phyloP scores from a whole-genome alignment of 2,329 filamentous ascomycete genomes.

The Bipolaris oryzae region DNA sequence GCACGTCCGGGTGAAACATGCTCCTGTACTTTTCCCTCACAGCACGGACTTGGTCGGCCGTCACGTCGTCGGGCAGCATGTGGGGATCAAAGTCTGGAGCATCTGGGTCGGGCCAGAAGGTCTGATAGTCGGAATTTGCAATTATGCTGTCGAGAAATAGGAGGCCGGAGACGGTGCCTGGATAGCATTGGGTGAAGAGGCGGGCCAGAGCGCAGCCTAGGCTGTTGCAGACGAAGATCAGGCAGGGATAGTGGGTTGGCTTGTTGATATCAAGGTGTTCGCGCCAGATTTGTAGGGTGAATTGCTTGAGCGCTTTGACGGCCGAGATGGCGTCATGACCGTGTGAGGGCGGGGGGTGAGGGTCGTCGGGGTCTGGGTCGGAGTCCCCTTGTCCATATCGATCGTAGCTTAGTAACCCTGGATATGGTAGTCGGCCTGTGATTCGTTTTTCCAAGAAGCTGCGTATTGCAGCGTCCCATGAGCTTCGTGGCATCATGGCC shows the following conservation, averaged over 20 bases:
- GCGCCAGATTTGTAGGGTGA: constrained; percentile 50
- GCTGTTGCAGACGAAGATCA: constrained; percentile 59
- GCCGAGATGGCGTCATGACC: constrained; percentile 57
- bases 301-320: constrained; percentile 53
- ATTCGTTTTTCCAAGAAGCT: constrained; percentile 38
- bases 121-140: constrained; percentile 62
- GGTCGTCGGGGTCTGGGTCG: constrained; percentile 53
- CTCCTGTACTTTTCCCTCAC: constrained; percentile 46
- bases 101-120: constrained; percentile 63
- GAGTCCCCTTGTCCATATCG: constrained; percentile 63
- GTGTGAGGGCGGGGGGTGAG: constrained; percentile 45
- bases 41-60: constrained; percentile 41
- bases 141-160: constrained; percentile 64
- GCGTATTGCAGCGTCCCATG: constrained; percentile 47
- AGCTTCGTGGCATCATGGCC: constrained; percentile 49
- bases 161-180: constrained; percentile 53
- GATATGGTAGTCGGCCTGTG: constrained; percentile 36
- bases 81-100: constrained; percentile 52
- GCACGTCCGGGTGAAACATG: constrained; percentile 58
- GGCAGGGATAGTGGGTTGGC: constrained; percentile 40
- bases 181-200: constrained; percentile 57
- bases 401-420: constrained; percentile 61
- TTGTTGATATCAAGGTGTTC: constrained; percentile 41
- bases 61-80: constrained; percentile 51
- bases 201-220: constrained; percentile 61